Evolutionary conservation across 1,284 basidiomycete species (phyloP).

Genomic region (Xerocomus amazonicus): DNA sequence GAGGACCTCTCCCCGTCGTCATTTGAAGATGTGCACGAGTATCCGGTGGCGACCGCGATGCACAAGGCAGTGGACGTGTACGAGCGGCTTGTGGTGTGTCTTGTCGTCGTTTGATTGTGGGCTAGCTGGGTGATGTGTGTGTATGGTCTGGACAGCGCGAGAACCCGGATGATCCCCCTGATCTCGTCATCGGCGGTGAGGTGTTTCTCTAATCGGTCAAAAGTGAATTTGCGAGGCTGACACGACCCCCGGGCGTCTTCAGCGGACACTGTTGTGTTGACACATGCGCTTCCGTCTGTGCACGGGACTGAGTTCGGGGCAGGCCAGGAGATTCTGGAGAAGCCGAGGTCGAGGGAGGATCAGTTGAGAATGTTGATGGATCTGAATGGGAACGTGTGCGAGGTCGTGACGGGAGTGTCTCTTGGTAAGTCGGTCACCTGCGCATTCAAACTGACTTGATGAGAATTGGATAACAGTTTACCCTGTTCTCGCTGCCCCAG

Average conservation of each 20-base stretch:
- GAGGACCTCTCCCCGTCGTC: constrained; percentile 73
- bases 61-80: constrained; percentile 96
- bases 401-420: constrained; percentile 88
- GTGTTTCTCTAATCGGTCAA: neutral
- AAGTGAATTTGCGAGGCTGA: neutral
- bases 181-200: constrained; percentile 88
- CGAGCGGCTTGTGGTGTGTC: constrained; percentile 72
- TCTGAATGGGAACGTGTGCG: constrained; percentile 80
- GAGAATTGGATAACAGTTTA: constrained; percentile 50
- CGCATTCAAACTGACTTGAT: no score
- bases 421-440: constrained; percentile 49
- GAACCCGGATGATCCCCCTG: constrained; percentile 81
- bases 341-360: constrained; percentile 77
- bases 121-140: neutral
- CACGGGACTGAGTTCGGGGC: constrained; percentile 42
- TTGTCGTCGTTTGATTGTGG: neutral
- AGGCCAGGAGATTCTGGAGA: constrained; percentile 81
- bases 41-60: constrained; percentile 89
- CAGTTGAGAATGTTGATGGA: constrained; percentile 88
- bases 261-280: constrained; percentile 92
- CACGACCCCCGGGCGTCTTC: neutral
- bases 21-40: constrained; percentile 83
- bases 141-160: constrained; percentile 39
- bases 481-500: constrained; percentile 80
- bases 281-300: constrained; percentile 63